These are phyloP conservation scores for Sphaerosporella brunnea DNA, from an alignment of 495 filamentous ascomycete genomes.

Conservation along the genomic window DNA sequence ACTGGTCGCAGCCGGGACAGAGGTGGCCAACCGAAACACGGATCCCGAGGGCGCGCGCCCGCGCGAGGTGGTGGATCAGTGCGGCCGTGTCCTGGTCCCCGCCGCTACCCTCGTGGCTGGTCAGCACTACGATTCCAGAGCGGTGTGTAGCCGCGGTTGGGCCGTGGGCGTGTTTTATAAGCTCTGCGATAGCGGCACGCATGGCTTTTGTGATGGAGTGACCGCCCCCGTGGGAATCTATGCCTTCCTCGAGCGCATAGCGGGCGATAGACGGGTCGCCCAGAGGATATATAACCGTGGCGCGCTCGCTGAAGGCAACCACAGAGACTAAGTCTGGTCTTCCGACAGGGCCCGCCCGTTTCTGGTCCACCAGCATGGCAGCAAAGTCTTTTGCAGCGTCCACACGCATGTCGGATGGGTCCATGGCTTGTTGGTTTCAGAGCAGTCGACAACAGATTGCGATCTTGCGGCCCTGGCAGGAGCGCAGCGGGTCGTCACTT, in stretches of 20 bases:
- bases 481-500: neutral
- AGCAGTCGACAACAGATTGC: no score
- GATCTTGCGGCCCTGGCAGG: neutral
- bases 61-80: neutral
- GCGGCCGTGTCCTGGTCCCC: neutral
- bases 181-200: neutral
- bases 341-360: neutral
- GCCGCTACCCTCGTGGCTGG: no score
- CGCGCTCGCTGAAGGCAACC: neutral
- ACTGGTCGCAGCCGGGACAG: neutral
- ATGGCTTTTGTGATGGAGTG: neutral
- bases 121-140: neutral
- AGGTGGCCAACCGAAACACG: neutral
- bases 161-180: neutral
- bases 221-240: neutral
- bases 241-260: neutral
- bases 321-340: neutral
- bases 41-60: neutral
- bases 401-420: neutral
- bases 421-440: no score
- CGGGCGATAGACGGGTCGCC: neutral
- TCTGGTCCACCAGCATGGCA: neutral
- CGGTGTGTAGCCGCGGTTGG: neutral
- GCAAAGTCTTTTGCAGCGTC: neutral
- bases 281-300: neutral